These are phyloP conservation scores for Hemileccinum impolitum DNA, from an alignment of 768 basidiomycete genomes.

Conservation along the genomic window DNA sequence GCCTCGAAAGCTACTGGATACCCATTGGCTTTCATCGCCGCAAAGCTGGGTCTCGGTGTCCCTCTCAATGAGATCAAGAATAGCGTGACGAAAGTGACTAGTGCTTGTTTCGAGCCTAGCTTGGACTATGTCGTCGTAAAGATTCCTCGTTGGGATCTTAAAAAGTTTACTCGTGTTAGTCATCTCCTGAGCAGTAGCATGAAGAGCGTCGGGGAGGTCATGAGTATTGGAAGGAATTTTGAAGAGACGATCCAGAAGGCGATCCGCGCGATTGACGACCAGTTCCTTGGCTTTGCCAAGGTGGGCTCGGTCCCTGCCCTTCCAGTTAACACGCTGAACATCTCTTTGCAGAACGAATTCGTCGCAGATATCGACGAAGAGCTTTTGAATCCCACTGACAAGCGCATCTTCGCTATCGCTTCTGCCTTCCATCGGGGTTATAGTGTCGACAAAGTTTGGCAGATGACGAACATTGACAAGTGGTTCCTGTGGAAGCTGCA, in stretches of 20 bases:
- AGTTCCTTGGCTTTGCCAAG: constrained; percentile 89
- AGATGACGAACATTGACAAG: constrained; percentile 97
- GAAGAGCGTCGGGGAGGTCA: constrained; percentile 99
- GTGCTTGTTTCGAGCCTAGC: constrained; percentile 96
- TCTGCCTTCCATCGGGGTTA: constrained; percentile 92
- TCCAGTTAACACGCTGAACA: background rate
- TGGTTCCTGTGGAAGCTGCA: constrained; percentile 95
- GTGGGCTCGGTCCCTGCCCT: constrained; percentile 33
- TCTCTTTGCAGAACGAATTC: constrained; percentile 63
- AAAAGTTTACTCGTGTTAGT: constrained; percentile 96
- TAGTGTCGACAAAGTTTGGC: constrained; percentile 93
- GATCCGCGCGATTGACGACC: constrained; percentile 93
- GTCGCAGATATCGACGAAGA: constrained; percentile 93
- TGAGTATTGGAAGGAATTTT: constrained; percentile 98
- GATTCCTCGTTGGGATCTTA: constrained; percentile 98
- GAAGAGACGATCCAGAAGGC: constrained; percentile 99
- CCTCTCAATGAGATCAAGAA: constrained; percentile 98
- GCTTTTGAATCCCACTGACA: constrained; percentile 91
- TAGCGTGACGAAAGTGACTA: constrained; percentile 93
- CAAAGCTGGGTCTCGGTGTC: constrained; percentile 95
- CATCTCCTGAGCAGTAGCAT: constrained; percentile 89
- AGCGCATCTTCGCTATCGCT: constrained; percentile 95
- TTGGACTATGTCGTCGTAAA: constrained; percentile 98
- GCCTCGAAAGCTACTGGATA: constrained; percentile 99
- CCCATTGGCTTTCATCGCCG: constrained; percentile 96